phyloP scores from a whole-genome alignment of 2,329 filamentous ascomycete species.

The Paracoccidioides brasiliensis region DNA sequence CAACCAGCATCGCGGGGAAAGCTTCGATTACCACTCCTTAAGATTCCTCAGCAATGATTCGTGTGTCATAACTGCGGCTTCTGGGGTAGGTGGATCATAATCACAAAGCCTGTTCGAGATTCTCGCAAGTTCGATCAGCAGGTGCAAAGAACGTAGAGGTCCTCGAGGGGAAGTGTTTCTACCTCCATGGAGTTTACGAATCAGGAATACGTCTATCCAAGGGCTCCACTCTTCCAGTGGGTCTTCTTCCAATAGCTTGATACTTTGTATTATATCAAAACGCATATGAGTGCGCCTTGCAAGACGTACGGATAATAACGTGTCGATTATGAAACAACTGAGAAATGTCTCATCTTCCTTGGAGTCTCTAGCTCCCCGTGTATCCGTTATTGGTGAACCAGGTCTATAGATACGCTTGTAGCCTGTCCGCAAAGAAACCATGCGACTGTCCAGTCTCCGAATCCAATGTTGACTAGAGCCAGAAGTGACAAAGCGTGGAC shows the following conservation, averaged over 20 bases:
- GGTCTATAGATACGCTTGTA: conserved; percentile 34
- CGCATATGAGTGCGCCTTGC: conserved; percentile 34
- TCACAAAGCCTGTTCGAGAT: conserved; percentile 8
- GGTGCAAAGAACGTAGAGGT: conserved; percentile 34
- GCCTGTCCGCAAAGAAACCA: conserved; percentile 43
- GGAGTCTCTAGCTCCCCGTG: conserved; percentile 19
- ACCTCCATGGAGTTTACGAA: conserved; percentile 14
- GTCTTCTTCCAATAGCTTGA: conserved; percentile 46
- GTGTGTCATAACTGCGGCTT: neutral
- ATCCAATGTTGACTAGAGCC: conserved; percentile 37
- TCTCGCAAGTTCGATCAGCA: conserved; percentile 28
- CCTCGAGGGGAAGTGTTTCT: conserved; percentile 23
- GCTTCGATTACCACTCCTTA: conserved; percentile 7
- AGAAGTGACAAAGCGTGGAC: conserved; percentile 34
- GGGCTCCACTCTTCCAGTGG: conserved; percentile 63
- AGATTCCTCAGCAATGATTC: conserved; percentile 6
- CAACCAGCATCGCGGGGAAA: conserved; percentile 2
- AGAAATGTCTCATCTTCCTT: conserved; percentile 33
- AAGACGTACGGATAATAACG: conserved; percentile 36
- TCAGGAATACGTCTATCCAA: conserved; percentile 44
- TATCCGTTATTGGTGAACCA: conserved; percentile 10
- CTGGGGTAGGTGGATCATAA: neutral
- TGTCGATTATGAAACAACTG: conserved; percentile 43
- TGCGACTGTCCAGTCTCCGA: conserved; percentile 35
- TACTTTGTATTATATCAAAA: conserved; percentile 37